Percentiles rank a stretch among this genome's conserved stretches.
Evolutionary conservation across 139 green algal species (phyloP).

Genomic region (Coccomyxa sp.): DNA sequence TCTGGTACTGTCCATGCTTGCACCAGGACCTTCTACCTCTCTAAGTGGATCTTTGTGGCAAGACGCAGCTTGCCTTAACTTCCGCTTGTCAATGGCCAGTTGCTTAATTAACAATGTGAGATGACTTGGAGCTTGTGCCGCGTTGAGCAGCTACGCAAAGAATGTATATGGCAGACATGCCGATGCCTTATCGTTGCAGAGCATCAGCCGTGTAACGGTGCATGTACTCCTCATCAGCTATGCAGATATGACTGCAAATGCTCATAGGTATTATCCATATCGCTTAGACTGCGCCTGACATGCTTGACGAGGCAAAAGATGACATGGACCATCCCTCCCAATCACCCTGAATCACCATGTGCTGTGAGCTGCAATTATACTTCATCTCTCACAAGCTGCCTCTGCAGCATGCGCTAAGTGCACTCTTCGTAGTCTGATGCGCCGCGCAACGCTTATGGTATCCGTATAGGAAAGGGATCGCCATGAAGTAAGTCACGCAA

Average conservation of each 20-base stretch:
- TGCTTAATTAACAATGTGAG: neutral
- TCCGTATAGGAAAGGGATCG: neutral
- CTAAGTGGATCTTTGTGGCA: no score
- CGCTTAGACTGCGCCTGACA: no score
- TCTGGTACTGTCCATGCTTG: neutral
- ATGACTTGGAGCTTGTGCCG: neutral
- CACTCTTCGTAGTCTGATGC: neutral
- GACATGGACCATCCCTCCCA: neutral
- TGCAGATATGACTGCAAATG: no score
- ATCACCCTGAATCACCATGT: neutral
- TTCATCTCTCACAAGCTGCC: no score
- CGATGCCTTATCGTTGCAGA: neutral
- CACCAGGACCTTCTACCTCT: no score
- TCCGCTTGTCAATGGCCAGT: neutral
- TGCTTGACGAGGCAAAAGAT: no score
- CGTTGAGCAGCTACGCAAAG: neutral
- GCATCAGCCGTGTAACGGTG: no score
- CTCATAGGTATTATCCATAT: no score
- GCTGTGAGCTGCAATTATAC: no score
- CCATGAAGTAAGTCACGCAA: neutral
- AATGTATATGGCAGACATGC: neutral
- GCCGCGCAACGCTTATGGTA: neutral
- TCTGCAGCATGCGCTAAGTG: no score
- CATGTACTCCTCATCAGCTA: no score
- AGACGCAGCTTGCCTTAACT: no score